phyloP scores from a whole-genome alignment of 208 protist species.

The Acanthamoeba lenticulata region DNA sequence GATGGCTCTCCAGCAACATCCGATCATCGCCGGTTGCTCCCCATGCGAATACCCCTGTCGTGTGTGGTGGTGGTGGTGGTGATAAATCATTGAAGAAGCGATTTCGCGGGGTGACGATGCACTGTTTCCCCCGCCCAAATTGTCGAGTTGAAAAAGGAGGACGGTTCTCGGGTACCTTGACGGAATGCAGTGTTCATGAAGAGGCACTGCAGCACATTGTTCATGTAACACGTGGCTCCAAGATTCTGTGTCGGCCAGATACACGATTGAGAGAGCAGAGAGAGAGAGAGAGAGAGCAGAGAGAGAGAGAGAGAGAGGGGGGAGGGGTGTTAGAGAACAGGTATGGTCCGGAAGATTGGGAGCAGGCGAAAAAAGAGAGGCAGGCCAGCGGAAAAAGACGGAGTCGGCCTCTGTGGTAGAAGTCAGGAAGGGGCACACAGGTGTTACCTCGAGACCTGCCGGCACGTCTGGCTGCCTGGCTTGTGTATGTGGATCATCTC shows the following conservation, averaged over 20 bases:
- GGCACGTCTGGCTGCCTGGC: neutral
- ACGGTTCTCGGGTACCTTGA: slow-evolving; percentile 14
- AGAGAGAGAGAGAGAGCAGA: neutral
- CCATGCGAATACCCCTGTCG: slow-evolving; percentile 3
- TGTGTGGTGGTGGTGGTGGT: too few relatives aligned
- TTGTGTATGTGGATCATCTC: neutral
- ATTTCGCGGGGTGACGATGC: too few relatives aligned
- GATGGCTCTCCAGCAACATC: neutral
- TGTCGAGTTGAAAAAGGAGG: neutral
- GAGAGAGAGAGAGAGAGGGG: neutral
- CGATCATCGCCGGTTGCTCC: neutral
- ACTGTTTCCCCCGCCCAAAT: too few relatives aligned
- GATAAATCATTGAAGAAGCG: neutral
- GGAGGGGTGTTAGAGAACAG: neutral
- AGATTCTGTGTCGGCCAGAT: slow-evolving; percentile 34
- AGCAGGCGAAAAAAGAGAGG: too few relatives aligned
- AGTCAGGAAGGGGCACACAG: neutral
- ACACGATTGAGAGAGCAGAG: neutral
- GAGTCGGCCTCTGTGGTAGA: too few relatives aligned
- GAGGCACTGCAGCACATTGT: slow-evolving; percentile 62
- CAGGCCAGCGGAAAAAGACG: too few relatives aligned
- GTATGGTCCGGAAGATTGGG: too few relatives aligned
- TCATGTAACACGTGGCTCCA: slow-evolving; percentile 69
- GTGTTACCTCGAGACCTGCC: slow-evolving; percentile 53
- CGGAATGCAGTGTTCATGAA: slow-evolving; percentile 64